phyloP scores from a whole-genome alignment of 2,329 filamentous ascomycete genomes.

The Metarhizium rileyi region DNA sequence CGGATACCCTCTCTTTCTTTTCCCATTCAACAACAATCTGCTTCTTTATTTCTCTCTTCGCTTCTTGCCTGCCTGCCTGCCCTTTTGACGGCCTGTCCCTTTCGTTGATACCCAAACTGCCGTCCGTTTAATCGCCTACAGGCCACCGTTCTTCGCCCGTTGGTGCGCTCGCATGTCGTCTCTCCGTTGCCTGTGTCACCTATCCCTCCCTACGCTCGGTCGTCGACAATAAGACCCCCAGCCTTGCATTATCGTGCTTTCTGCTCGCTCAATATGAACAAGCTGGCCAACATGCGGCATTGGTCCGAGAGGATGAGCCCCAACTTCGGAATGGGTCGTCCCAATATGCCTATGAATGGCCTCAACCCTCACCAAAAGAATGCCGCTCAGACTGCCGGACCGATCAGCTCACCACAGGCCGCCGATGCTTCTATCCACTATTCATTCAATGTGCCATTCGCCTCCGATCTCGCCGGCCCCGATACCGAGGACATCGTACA shows the following conservation, averaged over 20 bases:
- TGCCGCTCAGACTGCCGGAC: slow-evolving; percentile 39
- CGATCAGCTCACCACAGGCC: slow-evolving; percentile 57
- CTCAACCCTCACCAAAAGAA: slow-evolving; percentile 51
- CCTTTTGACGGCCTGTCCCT: background rate
- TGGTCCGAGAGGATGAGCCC: slow-evolving; percentile 62
- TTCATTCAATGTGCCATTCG: slow-evolving; percentile 95
- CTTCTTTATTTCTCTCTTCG: too few species aligned
- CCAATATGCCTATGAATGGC: slow-evolving; percentile 45
- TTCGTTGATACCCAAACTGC: slow-evolving; percentile 15
- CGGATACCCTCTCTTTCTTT: slow-evolving; percentile 14
- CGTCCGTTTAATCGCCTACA: slow-evolving; percentile 14
- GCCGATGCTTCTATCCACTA: slow-evolving; percentile 76
- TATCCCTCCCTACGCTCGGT: background rate
- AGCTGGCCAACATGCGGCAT: slow-evolving; percentile 62
- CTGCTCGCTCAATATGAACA: slow-evolving; percentile 48
- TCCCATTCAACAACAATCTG: slow-evolving; percentile 9
- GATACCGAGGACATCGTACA: slow-evolving; percentile 93
- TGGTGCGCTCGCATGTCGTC: slow-evolving; percentile 7
- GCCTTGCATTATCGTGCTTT: background rate
- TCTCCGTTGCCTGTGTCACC: background rate
- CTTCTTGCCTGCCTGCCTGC: background rate
- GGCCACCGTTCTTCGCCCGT: background rate
- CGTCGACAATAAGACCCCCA: slow-evolving; percentile 3
- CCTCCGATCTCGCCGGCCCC: slow-evolving; percentile 82
- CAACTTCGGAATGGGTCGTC: slow-evolving; percentile 55